Conservation (phyloP, 805 yeast species). For the Saturnispora sekii region DNA sequence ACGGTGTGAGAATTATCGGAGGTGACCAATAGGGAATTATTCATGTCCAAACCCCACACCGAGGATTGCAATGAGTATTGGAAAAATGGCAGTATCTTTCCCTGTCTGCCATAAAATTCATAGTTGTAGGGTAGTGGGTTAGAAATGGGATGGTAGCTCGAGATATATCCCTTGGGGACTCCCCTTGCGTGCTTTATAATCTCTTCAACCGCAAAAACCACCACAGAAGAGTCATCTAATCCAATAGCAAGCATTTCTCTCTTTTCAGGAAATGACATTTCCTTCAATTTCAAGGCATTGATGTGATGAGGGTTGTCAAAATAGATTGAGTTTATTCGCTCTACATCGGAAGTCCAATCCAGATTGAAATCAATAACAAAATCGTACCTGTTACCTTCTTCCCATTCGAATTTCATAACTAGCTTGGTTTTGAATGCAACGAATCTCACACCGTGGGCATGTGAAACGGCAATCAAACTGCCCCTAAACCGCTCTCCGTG, state of each 20-base stretch:
- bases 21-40: constrained; percentile 32
- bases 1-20: constrained; percentile 47
- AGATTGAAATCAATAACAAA: constrained; percentile 22
- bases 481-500: constrained; percentile 17
- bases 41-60: constrained; percentile 55
- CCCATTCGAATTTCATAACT: constrained; percentile 13
- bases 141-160: not conserved
- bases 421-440: constrained; percentile 4
- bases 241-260: constrained; percentile 39
- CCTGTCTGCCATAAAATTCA: not conserved
- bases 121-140: not conserved
- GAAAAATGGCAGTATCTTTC: constrained; percentile 1
- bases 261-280: constrained; percentile 3
- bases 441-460: constrained; percentile 8
- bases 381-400: not conserved
- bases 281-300: not conserved
- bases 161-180: constrained; percentile 1
- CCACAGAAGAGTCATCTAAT: constrained; percentile 44
- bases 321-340: constrained; percentile 1
- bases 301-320: constrained; percentile 6
- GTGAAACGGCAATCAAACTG: constrained; percentile 15
- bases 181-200: constrained; percentile 16
- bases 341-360: not conserved
- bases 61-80: constrained; percentile 3
- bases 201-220: constrained; percentile 28